Conservation (phyloP, 164 flowering plant species). For the Santalum album region DNA sequence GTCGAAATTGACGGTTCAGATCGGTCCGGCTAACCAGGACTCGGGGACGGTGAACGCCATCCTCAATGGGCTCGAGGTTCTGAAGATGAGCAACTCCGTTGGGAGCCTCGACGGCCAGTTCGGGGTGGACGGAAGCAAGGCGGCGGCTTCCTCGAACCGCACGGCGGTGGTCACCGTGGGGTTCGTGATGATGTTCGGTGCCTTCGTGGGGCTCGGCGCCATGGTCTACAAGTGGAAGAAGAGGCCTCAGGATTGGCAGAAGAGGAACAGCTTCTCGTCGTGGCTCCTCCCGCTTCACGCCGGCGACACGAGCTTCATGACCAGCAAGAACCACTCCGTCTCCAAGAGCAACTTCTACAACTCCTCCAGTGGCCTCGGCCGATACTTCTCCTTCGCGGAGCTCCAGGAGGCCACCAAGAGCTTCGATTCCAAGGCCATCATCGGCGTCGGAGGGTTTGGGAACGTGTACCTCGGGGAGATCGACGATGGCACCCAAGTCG, state of each 20-base stretch:
- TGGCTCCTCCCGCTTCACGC: conserved; percentile 81
- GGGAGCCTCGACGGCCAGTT: conserved; percentile 71
- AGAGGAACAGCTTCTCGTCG: conserved; percentile 74
- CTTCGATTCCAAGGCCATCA: conserved; percentile 38
- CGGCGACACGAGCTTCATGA: conserved; percentile 50
- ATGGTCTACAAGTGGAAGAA: conserved; percentile 73
- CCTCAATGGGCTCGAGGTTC: conserved; percentile 60
- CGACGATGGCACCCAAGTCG: conserved; percentile 3
- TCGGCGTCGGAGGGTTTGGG: conserved; percentile 37
- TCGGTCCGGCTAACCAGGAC: conserved; percentile 43
- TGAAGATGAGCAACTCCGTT: conserved; percentile 65
- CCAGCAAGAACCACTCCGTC: conserved; percentile 33
- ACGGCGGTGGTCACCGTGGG: conserved; percentile 62
- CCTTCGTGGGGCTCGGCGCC: conserved; percentile 70
- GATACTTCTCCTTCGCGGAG: conserved; percentile 56
- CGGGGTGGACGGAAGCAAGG: conserved; percentile 38
- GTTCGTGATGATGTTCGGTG: conserved; percentile 78
- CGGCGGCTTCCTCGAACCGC: conserved; percentile 2
- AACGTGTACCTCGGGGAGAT: conserved; percentile 5
- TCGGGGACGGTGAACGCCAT: conserved; percentile 48
- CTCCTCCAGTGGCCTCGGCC: conserved; percentile 52
- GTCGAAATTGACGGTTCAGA: conserved; percentile 29
- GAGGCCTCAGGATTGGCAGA: conserved; percentile 79
- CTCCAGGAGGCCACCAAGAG: conserved; percentile 55
- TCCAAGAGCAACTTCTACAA: conserved; percentile 47